Evolutionary conservation across 352 stramenopile genomes (phyloP), one percentile per base, ranked within the genome.

Genomic region (Phytophthora ohioensis): DNA sequence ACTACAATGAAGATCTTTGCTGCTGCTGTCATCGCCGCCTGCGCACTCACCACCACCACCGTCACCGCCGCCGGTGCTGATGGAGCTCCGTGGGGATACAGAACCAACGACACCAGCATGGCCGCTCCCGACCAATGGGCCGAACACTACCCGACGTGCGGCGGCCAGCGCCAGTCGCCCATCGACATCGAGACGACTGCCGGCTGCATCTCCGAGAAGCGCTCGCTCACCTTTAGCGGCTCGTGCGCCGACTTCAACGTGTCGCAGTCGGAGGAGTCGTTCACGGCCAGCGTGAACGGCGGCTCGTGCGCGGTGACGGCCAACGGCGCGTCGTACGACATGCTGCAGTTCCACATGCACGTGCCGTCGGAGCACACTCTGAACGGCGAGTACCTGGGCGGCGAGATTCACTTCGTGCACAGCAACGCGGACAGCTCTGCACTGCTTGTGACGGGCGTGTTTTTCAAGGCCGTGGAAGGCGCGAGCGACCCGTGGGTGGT

Each of bases 361-460:
- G 49, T 64, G 38, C 79, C 79, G 10, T 77, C 69, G 12, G 79
- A 87, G 57, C 79, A 87, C 74, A 80, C 69, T 5, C 11, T 87
- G 30, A 64, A 77, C 43, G 79, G 79, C 41, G 68, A 78, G 21
- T 42, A 64, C 7, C 59, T 74, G 27, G 73, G 63, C 21, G 76
- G 69, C 36, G 76, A 84, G 42, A 54, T 81, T 3, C 79, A 87
- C 52, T 82, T 87, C 53, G 79, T 87, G 52, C 79, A 87, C 71
- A 67, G 61, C 32, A 69, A 64, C 41, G 49, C 41, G 11, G 69
- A 76, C 45, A 64, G 64, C 46, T 51, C 42, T 15, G 66, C 68
- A 53, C 48, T 86, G 13, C 59, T 83, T 3, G 78, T 85, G 39
- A 75, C 73, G 21, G 78, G 72, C 7, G 45, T 85, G 35, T 71